Conservation (phyloP, 2,329 filamentous ascomycete genomes). For the Claviceps fusiformis region DNA sequence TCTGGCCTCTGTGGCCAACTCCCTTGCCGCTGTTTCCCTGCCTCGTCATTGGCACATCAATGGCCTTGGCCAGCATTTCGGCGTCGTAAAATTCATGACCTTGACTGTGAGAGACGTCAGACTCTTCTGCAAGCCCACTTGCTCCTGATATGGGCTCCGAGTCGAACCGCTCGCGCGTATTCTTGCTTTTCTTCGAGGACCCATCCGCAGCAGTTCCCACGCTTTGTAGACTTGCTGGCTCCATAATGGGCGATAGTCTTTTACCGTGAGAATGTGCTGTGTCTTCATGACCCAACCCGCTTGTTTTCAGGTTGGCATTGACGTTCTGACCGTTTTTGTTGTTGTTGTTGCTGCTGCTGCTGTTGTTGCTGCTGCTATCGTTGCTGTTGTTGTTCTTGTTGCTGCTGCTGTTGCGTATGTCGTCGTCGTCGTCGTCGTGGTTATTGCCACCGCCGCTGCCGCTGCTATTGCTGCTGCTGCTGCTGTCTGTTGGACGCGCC, state of each 20-base stretch:
- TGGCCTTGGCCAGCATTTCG: slow-evolving; percentile 36
- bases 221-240: slow-evolving; percentile 33
- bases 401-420: neutral
- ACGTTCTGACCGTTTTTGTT: too few relatives aligned
- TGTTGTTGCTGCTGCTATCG: too few relatives aligned
- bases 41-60: slow-evolving; percentile 35
- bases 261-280: slow-evolving; percentile 20
- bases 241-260: slow-evolving; percentile 33
- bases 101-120: slow-evolving; percentile 40
- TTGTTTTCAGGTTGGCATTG: neutral
- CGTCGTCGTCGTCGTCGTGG: too few relatives aligned
- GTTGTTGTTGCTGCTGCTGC: too few relatives aligned
- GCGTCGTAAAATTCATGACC: slow-evolving; percentile 55
- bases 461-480: slow-evolving; percentile 2
- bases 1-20: slow-evolving; percentile 14
- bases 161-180: slow-evolving; percentile 31
- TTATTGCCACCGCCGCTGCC: too few relatives aligned
- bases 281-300: slow-evolving; percentile 7
- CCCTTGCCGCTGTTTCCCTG: slow-evolving; percentile 23
- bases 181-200: slow-evolving; percentile 16
- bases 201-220: slow-evolving; percentile 34
- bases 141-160: slow-evolving; percentile 28
- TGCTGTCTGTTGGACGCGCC: slow-evolving; percentile 35
- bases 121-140: slow-evolving; percentile 34
- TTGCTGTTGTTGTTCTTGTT: too few relatives aligned